Base-by-base conservation (phyloP, 805 yeast species). In the Candida argentea region DNA sequence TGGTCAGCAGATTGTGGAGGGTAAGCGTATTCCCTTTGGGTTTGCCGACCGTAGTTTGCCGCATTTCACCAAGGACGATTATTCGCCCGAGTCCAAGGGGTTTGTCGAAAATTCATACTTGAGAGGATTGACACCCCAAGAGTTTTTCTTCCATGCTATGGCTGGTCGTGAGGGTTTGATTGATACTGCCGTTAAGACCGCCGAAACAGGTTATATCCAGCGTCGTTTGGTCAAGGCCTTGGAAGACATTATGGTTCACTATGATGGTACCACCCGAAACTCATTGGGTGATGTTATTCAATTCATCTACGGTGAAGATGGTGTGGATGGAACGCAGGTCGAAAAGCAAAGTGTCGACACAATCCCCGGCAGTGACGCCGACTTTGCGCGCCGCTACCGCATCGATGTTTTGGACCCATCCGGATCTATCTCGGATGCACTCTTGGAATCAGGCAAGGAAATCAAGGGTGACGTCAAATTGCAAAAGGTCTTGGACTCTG, bases 81-180 rank as follows among this genome's bases (percentile, higher is more conserved):
- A 91, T 55, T 84, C 95, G 28, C 97, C 98, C 14, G 98, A 91
- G 57, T 89, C 97, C 3, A 86, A 86, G 54, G 99, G 99, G 43
- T 91, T 91, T 47, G 94, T 91, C 35, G 95, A 93, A 57, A 91
- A 91, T 53, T 91, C 98, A 9, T 91, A 91, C 51, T 68, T 89
- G 51, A 77, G 97, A 66, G 99, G 99, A 21, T 69, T 91, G 48
- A 87, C 98, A 5, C 98, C 99, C 19, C 97, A 91, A 57, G 99
- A 91, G 57, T 91, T 91, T 57, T 87, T 91, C 55, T 91, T 91
- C 79, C 99, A 91, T 55, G 96, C 97, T 29, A 91, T 91, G 95
- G 97, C 98, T 50, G 99, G 99, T 67, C 85, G 99, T 72, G 99
- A 91, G 65, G 99, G 99, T 69, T 69, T 91, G 52, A 93, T 91